A percentile compares a stretch with the other conserved stretches of the same genome.
Evolutionary conservation across 306 rosid species (phyloP).

Genomic region (Hippophae gyantsensis): DNA sequence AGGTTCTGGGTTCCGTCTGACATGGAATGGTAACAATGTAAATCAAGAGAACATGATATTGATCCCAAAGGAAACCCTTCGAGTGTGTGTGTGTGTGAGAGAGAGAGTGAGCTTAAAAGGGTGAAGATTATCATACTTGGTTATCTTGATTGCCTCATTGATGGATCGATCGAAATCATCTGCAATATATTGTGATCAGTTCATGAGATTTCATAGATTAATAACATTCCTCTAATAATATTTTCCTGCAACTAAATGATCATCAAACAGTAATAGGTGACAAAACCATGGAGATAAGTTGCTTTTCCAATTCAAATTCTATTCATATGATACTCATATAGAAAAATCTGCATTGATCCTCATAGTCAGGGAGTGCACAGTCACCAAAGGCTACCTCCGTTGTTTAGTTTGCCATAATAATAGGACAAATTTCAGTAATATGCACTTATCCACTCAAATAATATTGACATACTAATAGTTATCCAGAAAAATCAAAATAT

Average conservation of each 20-base stretch:
- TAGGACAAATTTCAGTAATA: neutral
- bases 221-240: neutral
- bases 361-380: neutral
- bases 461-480: neutral
- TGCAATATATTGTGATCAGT: conserved; percentile 31
- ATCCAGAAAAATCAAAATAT: neutral
- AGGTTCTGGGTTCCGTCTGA: conserved; percentile 69
- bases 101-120: conserved; percentile 3
- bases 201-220: conserved; percentile 9
- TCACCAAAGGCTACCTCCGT: neutral
- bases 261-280: neutral
- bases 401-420: no score
- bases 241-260: neutral
- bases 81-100: neutral
- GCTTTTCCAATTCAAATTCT: neutral
- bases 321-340: neutral
- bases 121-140: conserved; percentile 56
- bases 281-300: neutral
- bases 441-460: neutral
- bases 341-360: neutral
- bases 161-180: conserved; percentile 94
- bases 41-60: conserved; percentile 7
- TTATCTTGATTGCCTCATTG: conserved; percentile 94
- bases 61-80: neutral
- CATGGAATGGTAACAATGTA: conserved; percentile 12